Base-by-base conservation (phyloP, 371 early-diverging fungal species). In the Lichtheimia hyalospora region DNA sequence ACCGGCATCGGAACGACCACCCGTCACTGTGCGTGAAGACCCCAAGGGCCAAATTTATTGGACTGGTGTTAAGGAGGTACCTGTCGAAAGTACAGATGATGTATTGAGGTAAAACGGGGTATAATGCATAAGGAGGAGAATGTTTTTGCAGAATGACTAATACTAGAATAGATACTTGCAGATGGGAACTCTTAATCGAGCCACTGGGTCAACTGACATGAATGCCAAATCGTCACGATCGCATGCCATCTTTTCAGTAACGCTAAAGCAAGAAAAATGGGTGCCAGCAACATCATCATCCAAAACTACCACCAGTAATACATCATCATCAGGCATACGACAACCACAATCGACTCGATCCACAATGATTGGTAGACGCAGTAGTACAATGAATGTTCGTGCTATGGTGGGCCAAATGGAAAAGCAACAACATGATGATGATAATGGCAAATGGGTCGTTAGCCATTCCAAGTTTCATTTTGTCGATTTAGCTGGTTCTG, bases 401-500 rank as follows among this genome's bases (percentile, higher is more conserved):
- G 71, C 73, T 1, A 52, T 74, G 62, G 61, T 71, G 40, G 78
- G 73, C 6, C 71, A 74, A 52, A 49, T 58, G 58, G 58, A 58
- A 40, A 23, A 44, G 12, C 23, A 20, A 13, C 41, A 50, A 13
- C n/a, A 13, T 15, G 60, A 55, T 34, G 61, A 55, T 12, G 73
- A 68, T 7, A 77, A 73, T 14, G 68, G 75, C 6, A 75, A 81
- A 34, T 77, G 81, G 70, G 61, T 84, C 27, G 61, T 71, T 20
- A 61, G 89, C 41, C 72, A 80, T 15, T 89, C 92, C 41, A 98
- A 97, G 73, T 94, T 96, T 64, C 93, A 96, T 68, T 98, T 99
- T 85, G 99, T 99, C 28, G 99, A 99, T 82, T 78, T 99, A 66
- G 99, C 99, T 25, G 99, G 99, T 12, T 92, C 93, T 15, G 99